These are phyloP conservation scores for Fusarium caatingaense DNA, from an alignment of 2,329 filamentous ascomycete genomes.

Conservation along the genomic window DNA sequence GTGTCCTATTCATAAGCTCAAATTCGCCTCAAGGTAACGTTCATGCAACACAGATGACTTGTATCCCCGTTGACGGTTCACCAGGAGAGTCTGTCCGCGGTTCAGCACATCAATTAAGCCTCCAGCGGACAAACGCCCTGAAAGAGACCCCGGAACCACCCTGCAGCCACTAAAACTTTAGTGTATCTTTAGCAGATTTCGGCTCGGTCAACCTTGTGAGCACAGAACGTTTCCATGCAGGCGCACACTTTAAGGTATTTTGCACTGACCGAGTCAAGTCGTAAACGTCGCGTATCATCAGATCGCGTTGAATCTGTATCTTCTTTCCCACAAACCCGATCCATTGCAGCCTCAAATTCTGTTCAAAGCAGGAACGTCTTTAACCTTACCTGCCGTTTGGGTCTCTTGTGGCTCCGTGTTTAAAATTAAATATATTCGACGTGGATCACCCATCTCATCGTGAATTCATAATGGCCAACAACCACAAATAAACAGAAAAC, in stretches of 20 bases:
- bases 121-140: slow-evolving; percentile 27
- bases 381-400: not conserved
- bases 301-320: slow-evolving; percentile 28
- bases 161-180: slow-evolving; percentile 34
- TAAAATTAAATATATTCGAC: not conserved
- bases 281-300: slow-evolving; percentile 32
- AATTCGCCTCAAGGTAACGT: not conserved
- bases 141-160: slow-evolving; percentile 7
- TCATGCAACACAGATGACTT: slow-evolving; percentile 18
- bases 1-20: not conserved
- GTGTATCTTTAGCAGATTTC: slow-evolving; percentile 32
- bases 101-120: slow-evolving; percentile 5
- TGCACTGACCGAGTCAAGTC: slow-evolving; percentile 18
- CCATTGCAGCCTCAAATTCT: slow-evolving; percentile 15
- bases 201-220: slow-evolving; percentile 1
- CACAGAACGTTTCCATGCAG: slow-evolving; percentile 8
- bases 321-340: slow-evolving; percentile 14
- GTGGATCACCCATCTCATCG: not conserved
- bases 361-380: not conserved
- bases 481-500: slow-evolving; percentile 31
- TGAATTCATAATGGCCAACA: not conserved
- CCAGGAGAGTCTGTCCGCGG: not conserved
- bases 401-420: not conserved
- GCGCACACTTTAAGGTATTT: slow-evolving; percentile 27
- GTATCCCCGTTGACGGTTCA: not conserved